These are phyloP conservation scores for Trichoderma sp. DNA, from an alignment of 2,329 filamentous ascomycete species.

Conservation along the genomic window DNA sequence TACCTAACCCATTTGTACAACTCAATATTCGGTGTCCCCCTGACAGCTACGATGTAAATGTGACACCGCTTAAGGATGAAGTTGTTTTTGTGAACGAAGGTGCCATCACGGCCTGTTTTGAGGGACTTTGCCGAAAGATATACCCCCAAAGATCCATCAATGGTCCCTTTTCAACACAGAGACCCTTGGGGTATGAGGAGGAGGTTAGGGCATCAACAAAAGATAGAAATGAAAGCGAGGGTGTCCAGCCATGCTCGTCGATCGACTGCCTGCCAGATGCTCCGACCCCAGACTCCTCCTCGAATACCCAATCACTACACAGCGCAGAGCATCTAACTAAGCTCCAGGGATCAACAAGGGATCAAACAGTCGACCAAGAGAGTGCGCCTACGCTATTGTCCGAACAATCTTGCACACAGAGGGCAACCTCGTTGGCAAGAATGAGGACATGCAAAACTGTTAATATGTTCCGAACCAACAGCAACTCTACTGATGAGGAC, in stretches of 20 bases:
- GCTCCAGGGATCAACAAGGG: background rate
- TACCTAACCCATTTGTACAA: slow-evolving; percentile 59
- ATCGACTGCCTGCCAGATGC: background rate
- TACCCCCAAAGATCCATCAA: slow-evolving; percentile 32
- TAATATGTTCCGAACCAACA: slow-evolving; percentile 35
- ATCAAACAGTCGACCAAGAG: background rate
- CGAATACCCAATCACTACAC: no score
- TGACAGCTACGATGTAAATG: slow-evolving; percentile 67
- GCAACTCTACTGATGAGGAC: slow-evolving; percentile 33
- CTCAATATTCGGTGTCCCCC: slow-evolving; percentile 62
- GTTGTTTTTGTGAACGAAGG: slow-evolving; percentile 63
- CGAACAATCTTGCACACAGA: background rate
- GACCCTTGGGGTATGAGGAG: background rate
- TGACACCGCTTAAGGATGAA: slow-evolving; percentile 71
- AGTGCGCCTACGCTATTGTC: background rate
- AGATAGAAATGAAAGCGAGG: background rate
- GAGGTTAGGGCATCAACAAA: background rate
- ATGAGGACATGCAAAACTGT: slow-evolving; percentile 34
- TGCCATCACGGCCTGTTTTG: slow-evolving; percentile 45
- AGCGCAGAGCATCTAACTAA: background rate
- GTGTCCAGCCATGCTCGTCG: background rate
- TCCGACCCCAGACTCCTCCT: background rate
- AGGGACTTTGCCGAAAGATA: slow-evolving; percentile 40
- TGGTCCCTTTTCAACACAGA: background rate
- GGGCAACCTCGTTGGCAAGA: background rate